These are phyloP conservation scores for Geosmithia flava DNA, from an alignment of 2,329 filamentous ascomycete species.

Conservation along the genomic window DNA sequence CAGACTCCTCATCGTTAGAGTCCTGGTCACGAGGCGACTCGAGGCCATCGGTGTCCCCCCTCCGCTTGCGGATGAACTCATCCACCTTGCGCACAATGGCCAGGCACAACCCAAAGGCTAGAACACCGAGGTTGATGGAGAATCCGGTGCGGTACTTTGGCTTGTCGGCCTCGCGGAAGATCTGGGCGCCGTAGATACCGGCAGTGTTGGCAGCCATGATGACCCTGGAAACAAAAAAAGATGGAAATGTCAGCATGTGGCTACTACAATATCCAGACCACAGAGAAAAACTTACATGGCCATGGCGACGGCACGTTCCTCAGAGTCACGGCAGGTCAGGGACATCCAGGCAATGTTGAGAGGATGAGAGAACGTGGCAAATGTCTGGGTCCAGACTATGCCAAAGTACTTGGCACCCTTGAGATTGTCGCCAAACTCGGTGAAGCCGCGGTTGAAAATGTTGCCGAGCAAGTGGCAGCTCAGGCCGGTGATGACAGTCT, in stretches of 20 bases:
- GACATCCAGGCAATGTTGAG: slow-evolving; percentile 51
- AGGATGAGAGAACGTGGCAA: slow-evolving; percentile 41
- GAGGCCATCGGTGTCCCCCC: too few relatives aligned
- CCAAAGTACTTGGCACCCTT: slow-evolving; percentile 37
- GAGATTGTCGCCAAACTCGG: slow-evolving; percentile 21
- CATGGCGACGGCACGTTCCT: slow-evolving; percentile 47
- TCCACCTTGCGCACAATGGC: slow-evolving; percentile 29
- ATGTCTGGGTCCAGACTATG: slow-evolving; percentile 42
- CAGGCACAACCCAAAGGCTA: slow-evolving; percentile 27
- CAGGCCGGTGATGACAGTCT: slow-evolving; percentile 37
- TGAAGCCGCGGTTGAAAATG: slow-evolving; percentile 40
- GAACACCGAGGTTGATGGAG: slow-evolving; percentile 27
- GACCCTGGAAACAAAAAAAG: slow-evolving; percentile 18
- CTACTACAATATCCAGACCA: too few relatives aligned
- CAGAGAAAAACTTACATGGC: slow-evolving; percentile 37
- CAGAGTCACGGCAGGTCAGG: slow-evolving; percentile 39
- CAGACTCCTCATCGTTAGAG: neutral
- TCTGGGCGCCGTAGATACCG: slow-evolving; percentile 47
- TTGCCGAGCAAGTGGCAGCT: slow-evolving; percentile 35
- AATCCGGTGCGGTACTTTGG: slow-evolving; percentile 40
- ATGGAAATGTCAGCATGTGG: neutral
- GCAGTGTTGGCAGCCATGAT: slow-evolving; percentile 52
- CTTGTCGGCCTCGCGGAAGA: slow-evolving; percentile 40
- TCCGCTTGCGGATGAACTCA: slow-evolving; percentile 11
- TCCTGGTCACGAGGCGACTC: neutral